These are phyloP conservation scores for Pelargonium fulgidum DNA, from an alignment of 441 rosid species.

Conservation along the genomic window DNA sequence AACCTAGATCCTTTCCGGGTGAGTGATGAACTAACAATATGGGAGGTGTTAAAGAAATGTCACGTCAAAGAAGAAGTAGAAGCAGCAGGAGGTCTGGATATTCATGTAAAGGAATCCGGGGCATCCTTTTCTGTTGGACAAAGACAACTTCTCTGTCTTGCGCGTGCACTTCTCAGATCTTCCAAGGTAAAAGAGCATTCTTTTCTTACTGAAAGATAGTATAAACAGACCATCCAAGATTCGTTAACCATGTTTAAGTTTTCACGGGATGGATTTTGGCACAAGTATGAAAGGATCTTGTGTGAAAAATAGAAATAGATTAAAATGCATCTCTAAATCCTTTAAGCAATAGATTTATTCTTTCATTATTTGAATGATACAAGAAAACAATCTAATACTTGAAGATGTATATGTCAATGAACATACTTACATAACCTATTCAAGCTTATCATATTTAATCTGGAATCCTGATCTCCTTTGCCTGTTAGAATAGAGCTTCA, in stretches of 20 bases:
- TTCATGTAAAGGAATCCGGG: conserved; percentile 61
- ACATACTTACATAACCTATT: too few species aligned
- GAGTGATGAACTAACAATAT: conserved; percentile 53
- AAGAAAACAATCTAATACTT: too few species aligned
- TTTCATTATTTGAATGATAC: background rate
- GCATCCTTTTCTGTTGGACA: conserved; percentile 78
- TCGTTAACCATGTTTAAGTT: background rate
- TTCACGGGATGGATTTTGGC: background rate
- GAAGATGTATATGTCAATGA: too few species aligned
- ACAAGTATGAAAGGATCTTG: background rate
- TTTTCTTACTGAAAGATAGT: background rate
- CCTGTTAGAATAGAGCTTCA: too few species aligned
- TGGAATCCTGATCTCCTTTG: too few species aligned
- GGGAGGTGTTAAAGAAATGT: conserved; percentile 70
- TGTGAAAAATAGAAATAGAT: background rate
- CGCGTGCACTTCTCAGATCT: conserved; percentile 84
- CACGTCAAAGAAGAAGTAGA: conserved; percentile 79
- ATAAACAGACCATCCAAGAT: background rate
- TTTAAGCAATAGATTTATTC: background rate
- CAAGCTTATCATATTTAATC: too few species aligned
- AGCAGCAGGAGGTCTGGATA: conserved; percentile 68
- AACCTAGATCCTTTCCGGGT: conserved; percentile 71
- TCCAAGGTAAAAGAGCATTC: conserved; percentile 47
- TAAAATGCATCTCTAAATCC: background rate
- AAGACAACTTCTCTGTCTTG: conserved; percentile 91